Base-by-base conservation (phyloP, 306 rosid genomes). In the Quercus berberidifolia region DNA sequence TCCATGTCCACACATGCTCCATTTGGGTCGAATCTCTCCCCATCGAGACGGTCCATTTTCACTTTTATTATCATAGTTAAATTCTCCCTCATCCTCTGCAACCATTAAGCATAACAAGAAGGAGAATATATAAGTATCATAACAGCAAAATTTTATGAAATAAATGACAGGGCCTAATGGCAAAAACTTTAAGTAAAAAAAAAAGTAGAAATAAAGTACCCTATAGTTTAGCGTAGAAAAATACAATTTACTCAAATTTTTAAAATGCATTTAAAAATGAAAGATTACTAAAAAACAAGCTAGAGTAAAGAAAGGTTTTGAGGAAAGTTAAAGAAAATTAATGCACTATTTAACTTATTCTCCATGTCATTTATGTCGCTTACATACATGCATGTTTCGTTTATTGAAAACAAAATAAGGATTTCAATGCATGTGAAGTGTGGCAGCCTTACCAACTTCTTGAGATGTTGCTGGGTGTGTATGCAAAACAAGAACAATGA, bases 11-110 rank as follows among this genome's bases (percentile, higher is more conserved):
- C 98, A 94, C 26, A 18, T 0, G 4, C 74, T 78, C 98, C 98
- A 94, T 60, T 94, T 92, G 0, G 73, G 81, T 20, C 38, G 86
- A 23, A 94, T 80, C 15, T 80, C 57, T 49, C 97, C 97, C 98
- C 98, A 94, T 1, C 74, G 67, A 17, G 9, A 26, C 12, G 98
- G 98, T 62, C 98, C 98, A 46, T 5, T 83, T 17, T 46, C 74
- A 21, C 90, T 74, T 25, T 51, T 49, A 2, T 54, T 38, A 4
- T 76, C 85, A 38, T 94, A 94, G 62, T 64, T 78, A 74, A 90
- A 92, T 83, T 84, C 96, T 1, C 78, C 71, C 71, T 92, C 89
- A 28, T 92, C 85, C 38, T 90, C 98, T 94, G 78, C 67, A 43
- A n/a, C 38, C 19, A 52, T 12, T 18, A 3, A n/a, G 1, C 33